These are phyloP conservation scores for Kwoniella dejecticola DNA, from an alignment of 768 basidiomycete genomes.

Conservation along the genomic window DNA sequence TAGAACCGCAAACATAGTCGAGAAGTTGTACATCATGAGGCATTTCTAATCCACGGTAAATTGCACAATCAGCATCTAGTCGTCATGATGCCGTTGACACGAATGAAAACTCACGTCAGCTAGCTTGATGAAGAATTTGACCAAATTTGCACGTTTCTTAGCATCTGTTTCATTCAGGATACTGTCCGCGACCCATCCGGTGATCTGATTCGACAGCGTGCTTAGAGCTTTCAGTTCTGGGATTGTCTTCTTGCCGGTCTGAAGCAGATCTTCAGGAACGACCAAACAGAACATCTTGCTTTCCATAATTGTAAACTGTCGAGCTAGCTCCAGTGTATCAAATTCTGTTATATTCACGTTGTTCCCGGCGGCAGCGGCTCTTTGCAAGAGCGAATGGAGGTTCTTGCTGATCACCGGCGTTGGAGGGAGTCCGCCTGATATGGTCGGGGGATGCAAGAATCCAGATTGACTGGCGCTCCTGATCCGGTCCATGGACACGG, in stretches of 20 bases:
- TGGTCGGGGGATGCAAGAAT: slow-evolving; percentile 16
- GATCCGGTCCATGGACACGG: slow-evolving; percentile 11
- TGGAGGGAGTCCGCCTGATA: slow-evolving; percentile 65
- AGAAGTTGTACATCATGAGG: slow-evolving; percentile 79
- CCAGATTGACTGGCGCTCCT: slow-evolving; percentile 13
- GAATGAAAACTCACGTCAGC: slow-evolving; percentile 59
- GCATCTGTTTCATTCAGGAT: slow-evolving; percentile 87
- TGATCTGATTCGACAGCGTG: slow-evolving; percentile 85
- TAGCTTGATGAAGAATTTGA: slow-evolving; percentile 87
- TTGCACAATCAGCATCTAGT: too few species aligned
- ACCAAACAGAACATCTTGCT: slow-evolving; percentile 82
- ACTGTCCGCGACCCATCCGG: slow-evolving; percentile 83
- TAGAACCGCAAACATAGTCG: slow-evolving; percentile 86
- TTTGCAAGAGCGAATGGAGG: slow-evolving; percentile 68
- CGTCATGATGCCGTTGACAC: background rate
- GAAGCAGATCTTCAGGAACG: slow-evolving; percentile 82
- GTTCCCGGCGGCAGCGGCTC: slow-evolving; percentile 59
- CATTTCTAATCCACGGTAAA: slow-evolving; percentile 67
- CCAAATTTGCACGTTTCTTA: slow-evolving; percentile 72
- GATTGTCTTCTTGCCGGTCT: slow-evolving; percentile 72
- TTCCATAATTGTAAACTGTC: slow-evolving; percentile 94
- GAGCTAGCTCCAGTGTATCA: slow-evolving; percentile 84
- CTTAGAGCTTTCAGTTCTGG: slow-evolving; percentile 76
- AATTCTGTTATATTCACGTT: slow-evolving; percentile 81
- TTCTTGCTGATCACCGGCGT: slow-evolving; percentile 82